These are phyloP conservation scores for Colletotrichum plurivorum DNA, from an alignment of 2,329 filamentous ascomycete species.

Conservation along the genomic window DNA sequence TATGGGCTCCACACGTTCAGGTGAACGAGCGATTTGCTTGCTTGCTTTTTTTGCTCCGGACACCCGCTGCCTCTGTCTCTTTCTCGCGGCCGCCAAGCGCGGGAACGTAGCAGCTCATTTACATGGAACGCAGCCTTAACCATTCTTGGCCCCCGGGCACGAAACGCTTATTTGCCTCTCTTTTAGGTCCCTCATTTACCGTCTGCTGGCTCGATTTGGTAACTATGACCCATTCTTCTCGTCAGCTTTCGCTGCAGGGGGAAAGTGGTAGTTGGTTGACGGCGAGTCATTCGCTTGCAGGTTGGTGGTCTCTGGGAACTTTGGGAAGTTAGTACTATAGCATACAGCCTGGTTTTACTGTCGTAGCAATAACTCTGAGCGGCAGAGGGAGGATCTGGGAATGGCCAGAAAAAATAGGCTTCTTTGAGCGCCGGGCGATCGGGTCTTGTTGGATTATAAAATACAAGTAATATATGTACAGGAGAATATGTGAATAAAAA, in stretches of 20 bases:
- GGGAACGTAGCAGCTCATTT: slow-evolving; percentile 9
- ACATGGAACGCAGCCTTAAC: slow-evolving; percentile 20
- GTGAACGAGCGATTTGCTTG: neutral
- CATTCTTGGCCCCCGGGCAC: slow-evolving; percentile 5
- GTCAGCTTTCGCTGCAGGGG: slow-evolving; percentile 4
- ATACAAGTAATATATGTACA: slow-evolving; percentile 26
- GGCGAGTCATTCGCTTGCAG: slow-evolving; percentile 4
- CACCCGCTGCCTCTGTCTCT: neutral
- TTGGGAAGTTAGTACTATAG: neutral
- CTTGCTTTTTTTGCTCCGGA: neutral
- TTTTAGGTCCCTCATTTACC: slow-evolving; percentile 1
- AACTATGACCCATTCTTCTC: slow-evolving; percentile 10
- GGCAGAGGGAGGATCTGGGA: too few species aligned
- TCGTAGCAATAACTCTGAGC: neutral
- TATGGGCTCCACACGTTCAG: slow-evolving; percentile 14
- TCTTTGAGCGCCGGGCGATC: neutral
- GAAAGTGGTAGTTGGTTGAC: neutral
- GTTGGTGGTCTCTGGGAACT: too few species aligned
- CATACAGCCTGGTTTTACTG: neutral
- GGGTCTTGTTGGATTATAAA: slow-evolving; percentile 3
- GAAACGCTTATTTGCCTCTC: slow-evolving; percentile 3
- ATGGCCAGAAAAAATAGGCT: neutral
- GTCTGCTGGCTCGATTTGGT: slow-evolving; percentile 1
- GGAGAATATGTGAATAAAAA: slow-evolving; percentile 1
- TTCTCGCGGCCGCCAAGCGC: neutral